A percentile compares a stretch with the other conserved stretches of the same genome.
These are phyloP conservation scores for Chrysosporium queenslandicum DNA, from an alignment of 2,329 filamentous ascomycete genomes.

Conservation along the genomic window DNA sequence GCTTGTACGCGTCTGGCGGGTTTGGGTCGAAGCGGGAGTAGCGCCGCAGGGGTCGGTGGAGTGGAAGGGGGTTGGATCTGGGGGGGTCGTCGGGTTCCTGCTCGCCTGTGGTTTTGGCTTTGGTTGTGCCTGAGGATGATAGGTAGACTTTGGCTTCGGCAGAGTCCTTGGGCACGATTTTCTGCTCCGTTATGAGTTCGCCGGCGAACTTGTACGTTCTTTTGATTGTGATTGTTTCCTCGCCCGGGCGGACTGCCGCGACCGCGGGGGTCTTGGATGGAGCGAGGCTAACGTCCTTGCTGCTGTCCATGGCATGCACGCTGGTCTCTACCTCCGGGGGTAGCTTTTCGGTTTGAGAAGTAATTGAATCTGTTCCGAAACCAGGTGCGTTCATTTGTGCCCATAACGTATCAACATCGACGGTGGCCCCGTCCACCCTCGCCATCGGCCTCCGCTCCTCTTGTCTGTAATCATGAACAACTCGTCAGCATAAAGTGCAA, in stretches of 20 bases:
- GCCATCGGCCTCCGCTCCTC: conserved; percentile 41
- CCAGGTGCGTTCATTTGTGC: conserved; percentile 40
- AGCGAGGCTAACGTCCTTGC: not conserved
- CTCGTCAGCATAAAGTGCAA: conserved; percentile 10
- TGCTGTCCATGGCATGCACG: not conserved
- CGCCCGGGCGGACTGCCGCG: conserved; percentile 15
- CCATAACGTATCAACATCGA: conserved; percentile 49
- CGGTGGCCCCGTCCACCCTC: conserved; percentile 40
- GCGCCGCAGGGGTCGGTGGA: conserved; percentile 35
- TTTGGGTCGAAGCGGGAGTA: conserved; percentile 41
- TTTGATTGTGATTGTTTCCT: conserved; percentile 46
- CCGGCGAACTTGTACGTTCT: conserved; percentile 50
- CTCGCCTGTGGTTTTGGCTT: conserved; percentile 26
- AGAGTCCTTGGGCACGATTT: conserved; percentile 43
- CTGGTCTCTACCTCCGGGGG: not conserved
- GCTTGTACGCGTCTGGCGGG: conserved; percentile 34
- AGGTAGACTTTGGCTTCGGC: conserved; percentile 48
- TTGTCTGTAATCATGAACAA: conserved; percentile 25
- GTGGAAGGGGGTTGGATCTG: conserved; percentile 19
- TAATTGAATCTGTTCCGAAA: conserved; percentile 13
- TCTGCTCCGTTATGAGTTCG: conserved; percentile 45
- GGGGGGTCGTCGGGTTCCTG: conserved; percentile 13
- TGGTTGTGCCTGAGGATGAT: conserved; percentile 26
- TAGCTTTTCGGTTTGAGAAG: conserved; percentile 14
- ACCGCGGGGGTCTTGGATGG: not conserved